Evolutionary conservation across 306 rosid species (phyloP).

Genomic region (Cajanus cajan): DNA sequence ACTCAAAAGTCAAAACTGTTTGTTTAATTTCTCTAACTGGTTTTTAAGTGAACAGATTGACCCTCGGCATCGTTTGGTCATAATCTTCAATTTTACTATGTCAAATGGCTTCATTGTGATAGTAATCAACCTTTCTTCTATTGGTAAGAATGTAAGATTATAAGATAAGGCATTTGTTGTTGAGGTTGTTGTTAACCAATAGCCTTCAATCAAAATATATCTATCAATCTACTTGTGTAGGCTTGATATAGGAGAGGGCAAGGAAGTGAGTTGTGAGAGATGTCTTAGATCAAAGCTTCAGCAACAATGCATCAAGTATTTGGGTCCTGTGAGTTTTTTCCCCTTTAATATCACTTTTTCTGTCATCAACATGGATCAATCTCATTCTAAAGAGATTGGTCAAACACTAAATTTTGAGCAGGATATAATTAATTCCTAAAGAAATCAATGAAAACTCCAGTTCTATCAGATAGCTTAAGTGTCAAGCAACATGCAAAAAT

Average conservation of each 20-base stretch:
- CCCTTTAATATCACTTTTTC: conserved; percentile 4
- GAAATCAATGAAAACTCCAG: background rate
- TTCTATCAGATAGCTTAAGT: background rate
- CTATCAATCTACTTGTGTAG: conserved; percentile 38
- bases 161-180: too few relatives aligned
- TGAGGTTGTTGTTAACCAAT: conserved; percentile 7
- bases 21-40: conserved; percentile 19
- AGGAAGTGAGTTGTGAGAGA: conserved; percentile 53
- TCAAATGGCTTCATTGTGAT: conserved; percentile 75
- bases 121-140: conserved; percentile 84
- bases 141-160: conserved; percentile 46
- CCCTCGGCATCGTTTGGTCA: conserved; percentile 95
- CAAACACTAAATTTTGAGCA: background rate
- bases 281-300: conserved; percentile 69
- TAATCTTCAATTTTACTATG: conserved; percentile 84
- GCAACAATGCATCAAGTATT: conserved; percentile 82
- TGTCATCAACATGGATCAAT: background rate
- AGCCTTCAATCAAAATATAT: background rate
- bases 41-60: conserved; percentile 61
- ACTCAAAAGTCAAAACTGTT: background rate
- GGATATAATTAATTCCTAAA: background rate
- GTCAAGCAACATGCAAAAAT: background rate
- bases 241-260: conserved; percentile 91
- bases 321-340: conserved; percentile 71
- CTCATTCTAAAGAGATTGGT: background rate